Base-by-base conservation (phyloP, 345 rosid genomes). In the Pistacia integerrima region DNA sequence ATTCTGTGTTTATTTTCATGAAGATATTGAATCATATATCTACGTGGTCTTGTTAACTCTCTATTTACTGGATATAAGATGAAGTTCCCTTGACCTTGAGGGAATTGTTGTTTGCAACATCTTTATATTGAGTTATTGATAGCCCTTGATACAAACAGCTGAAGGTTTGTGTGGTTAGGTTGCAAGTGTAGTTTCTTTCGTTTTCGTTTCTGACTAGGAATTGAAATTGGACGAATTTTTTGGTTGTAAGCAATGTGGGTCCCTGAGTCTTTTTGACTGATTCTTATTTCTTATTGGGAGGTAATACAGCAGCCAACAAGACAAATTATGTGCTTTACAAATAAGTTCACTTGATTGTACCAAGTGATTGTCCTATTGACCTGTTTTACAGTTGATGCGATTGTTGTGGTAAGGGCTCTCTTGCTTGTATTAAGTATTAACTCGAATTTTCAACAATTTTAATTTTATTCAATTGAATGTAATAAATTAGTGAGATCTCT, bases 21-120 rank as follows among this genome's bases (percentile, higher is more conserved):
- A 61, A 77, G 80, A 70, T 76, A 65, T 82, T 67, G 61, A 59
- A 78, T 71, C 38, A 30, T 74, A 64, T 64, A 14, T 74, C 56
- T 79, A 35, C 58, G 48, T 74, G 63, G 59, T 13, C 72, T 9
- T 79, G 33, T 22, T 28, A 12, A 38, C 36, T 12, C 20, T 60
- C 28, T 33, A 1, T 61, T 61, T 51, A 14, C 33, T 30, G 33
- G 33, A 30, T 30, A 30, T 30, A 3, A 20, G 55, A 46, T 4
- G 70, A 9, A 22, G 22, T 17, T n/a, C 25, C 11, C n/a, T 46
- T 48, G 18, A 14, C 36, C 3, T 22, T 22, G 22, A 22, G 22
- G 22, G 22, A 22, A 22, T 22, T 22, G 22, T 22, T 11, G 6
- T 66, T 20, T n/a, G 52, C 52, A 38, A 41, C n/a, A 22, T 12